Base-by-base conservation (phyloP, 176 grass and related monocot species). In the Aegilops longissima region DNA sequence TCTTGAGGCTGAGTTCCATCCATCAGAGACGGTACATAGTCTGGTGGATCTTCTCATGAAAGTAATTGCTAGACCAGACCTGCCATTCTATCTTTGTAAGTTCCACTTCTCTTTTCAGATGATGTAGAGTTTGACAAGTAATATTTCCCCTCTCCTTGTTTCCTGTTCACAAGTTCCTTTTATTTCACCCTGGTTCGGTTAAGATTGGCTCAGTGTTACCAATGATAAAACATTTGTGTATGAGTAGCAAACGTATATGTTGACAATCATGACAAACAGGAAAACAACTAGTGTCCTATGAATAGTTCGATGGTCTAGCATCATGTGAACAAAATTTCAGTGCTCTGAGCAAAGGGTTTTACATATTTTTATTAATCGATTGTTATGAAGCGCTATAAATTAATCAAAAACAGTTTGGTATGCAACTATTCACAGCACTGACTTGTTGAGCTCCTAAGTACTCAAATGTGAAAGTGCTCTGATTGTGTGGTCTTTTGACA, bases 1-100 rank as follows among this genome's bases (percentile, higher is more conserved):
- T 86, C 90, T 99, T 85, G 97, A 99, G 90, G 97, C 85, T 16
- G 89, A 94, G 30, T 96, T 99, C 90, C 85, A 87, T 85, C 85
- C 97, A 59, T 90, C 97, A 76, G 94, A 89, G 49, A 90, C 77
- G 27, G 87, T 99, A 88, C 83, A 92, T 87, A 82, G 76, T 94
- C 82, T 99, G 71, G 73, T 99, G 81, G 90, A 94, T 85, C 83
- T 99, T 61, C 92, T 99, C 18, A 73, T 35, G 82, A 99, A 94
- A 99, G 90, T 93, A 83, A 83, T 96, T 72, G 90, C 92, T 90
- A 93, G 90, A 70, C 92, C 92, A 73, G 94, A 96, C 76, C 42
- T 99, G 58, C 97, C 97, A 78, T 99, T 99, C 77, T 99, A 94
- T 92, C 90, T 99, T 80, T 99, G 94, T 99, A 90, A 96, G 97